These are phyloP conservation scores for Gymnopus androsaceus DNA, from an alignment of 1,284 basidiomycete genomes.

Conservation along the genomic window DNA sequence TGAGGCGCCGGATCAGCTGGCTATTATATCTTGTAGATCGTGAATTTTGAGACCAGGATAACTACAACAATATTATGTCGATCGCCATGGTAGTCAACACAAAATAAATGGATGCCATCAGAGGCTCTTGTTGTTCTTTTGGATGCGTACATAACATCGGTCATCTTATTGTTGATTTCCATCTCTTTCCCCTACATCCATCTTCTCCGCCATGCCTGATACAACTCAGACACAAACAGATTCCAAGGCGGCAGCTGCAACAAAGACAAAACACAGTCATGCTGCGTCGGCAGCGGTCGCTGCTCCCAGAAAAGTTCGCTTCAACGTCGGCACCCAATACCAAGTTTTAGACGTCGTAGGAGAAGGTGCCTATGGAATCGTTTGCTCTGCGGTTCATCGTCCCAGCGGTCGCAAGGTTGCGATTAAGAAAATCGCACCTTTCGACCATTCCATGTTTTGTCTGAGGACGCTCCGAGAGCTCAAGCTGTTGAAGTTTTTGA, in stretches of 20 bases:
- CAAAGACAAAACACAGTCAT: constrained; percentile 63
- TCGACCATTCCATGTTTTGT: constrained; percentile 82
- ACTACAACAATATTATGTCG: too few relatives aligned
- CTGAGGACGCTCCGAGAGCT: constrained; percentile 77
- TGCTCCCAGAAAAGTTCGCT: constrained; percentile 81
- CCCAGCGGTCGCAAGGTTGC: constrained; percentile 67
- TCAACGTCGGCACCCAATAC: constrained; percentile 40
- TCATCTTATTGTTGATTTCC: constrained; percentile 8
- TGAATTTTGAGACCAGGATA: too few relatives aligned
- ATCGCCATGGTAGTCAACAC: neutral
- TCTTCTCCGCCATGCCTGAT: constrained; percentile 16
- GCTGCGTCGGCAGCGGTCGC: constrained; percentile 61
- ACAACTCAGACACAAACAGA: constrained; percentile 16
- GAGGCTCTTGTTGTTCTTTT: constrained; percentile 1
- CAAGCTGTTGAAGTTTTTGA: constrained; percentile 83
- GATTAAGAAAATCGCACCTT: constrained; percentile 82
- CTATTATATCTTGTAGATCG: too few relatives aligned
- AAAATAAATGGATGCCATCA: constrained; percentile 8
- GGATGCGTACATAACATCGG: constrained; percentile 10
- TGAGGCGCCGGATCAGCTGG: too few relatives aligned
- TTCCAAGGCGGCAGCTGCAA: constrained; percentile 6
- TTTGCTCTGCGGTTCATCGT: constrained; percentile 66
- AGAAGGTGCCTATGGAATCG: constrained; percentile 79
- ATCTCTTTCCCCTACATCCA: neutral
- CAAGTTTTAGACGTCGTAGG: constrained; percentile 73